Evolutionary conservation across 2,329 filamentous ascomycete species (phyloP), one percentile per base, ranked within the genome.

Genomic region (Talaromyces sp.): DNA sequence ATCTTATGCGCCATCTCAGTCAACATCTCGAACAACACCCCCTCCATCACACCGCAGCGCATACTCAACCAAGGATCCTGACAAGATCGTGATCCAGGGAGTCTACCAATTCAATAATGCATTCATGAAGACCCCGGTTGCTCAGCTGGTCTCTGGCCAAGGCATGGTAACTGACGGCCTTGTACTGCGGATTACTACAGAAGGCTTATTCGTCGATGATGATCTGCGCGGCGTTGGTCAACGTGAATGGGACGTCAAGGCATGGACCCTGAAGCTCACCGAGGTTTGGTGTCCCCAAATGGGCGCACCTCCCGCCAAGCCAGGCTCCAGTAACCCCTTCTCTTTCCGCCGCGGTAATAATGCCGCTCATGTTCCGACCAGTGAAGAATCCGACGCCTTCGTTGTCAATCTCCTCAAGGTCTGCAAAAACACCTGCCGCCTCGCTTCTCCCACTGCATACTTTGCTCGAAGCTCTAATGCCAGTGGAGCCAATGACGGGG

Each of bases 181-280:
- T 41, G 89, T 97, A 56, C 81, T 99, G 56, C 89, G 90, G 47
- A 94, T 97, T 67, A 93, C 90, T 10, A 96, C 91, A 1, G 93
- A 96, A 71, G 94, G 94, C 16, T 82, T 97, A 49, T 97, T 97
- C 75, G 94, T 99, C 68, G 94, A 99, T 70, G 94, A 99, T 71
- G 94, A 97, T 71, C 84, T 97, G 47, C 86, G 92, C 40, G 86
- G 86, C 56, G 90, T 97, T 14, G 87, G 90, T n/a, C 91, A 97
- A 75, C 86, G 94, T 54, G 94, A 99, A 76, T 99, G 94, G 94
- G 94, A 99, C 71, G 86, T 97, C 68, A 97, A 97, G 74, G 92
- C 93, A 22, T 97, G 94, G 94, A 96, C 91, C 39, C 83, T 99
- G 75, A 97, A 96, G 76, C 79, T 88, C 60, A 86, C 95, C 73